phyloP scores from a whole-genome alignment of 768 basidiomycete genomes.

The Termitomyces sp. region DNA sequence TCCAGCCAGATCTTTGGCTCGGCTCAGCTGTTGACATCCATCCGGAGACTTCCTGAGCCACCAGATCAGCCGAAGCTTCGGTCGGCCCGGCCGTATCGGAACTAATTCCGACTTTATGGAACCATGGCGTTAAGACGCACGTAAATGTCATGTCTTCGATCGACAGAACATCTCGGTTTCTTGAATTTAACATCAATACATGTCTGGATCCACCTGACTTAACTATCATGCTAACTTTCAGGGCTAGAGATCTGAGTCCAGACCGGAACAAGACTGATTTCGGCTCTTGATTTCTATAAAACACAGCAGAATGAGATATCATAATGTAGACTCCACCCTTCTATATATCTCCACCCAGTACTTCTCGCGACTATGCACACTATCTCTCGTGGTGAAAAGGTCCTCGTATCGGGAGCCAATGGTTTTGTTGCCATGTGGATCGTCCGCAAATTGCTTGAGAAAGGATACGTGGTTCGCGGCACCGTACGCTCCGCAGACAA shows the following conservation, averaged over 20 bases:
- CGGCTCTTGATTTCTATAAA: not conserved
- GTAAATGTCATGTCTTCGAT: not conserved
- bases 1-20: not conserved
- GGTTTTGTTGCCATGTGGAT: slow-evolving; percentile 25
- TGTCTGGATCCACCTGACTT: not conserved
- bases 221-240: too few species aligned
- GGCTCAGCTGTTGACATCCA: not conserved
- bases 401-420: slow-evolving; percentile 25
- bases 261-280: not conserved
- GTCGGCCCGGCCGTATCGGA: not conserved
- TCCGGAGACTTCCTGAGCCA: not conserved
- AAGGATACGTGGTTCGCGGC: slow-evolving; percentile 23
- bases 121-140: not conserved
- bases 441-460: slow-evolving; percentile 19
- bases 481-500: slow-evolving; percentile 20
- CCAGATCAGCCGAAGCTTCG: not conserved
- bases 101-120: not conserved
- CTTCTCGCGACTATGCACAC: slow-evolving; percentile 13
- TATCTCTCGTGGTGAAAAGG: slow-evolving; percentile 14
- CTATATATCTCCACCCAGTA: too few species aligned
- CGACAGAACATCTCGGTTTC: not conserved
- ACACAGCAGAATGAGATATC: not conserved
- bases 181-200: not conserved
- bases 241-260: too few species aligned
- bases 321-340: not conserved